Conservation (phyloP, 1,139 yeast genomes). For the Pichia sp. region DNA sequence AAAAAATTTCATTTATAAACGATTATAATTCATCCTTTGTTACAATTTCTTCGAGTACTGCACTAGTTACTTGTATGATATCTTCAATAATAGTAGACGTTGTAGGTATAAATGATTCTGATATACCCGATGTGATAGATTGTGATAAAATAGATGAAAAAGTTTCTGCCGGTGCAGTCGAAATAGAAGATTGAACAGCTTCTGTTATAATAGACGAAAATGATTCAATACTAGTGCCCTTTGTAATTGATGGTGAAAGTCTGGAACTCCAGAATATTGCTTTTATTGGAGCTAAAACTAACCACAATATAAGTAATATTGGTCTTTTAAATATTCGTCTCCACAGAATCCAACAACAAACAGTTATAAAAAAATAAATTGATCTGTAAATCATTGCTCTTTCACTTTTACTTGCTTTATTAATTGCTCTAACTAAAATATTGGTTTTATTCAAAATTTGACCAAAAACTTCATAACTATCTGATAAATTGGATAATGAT, state of each 20-base stretch:
- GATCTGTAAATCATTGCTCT: constrained; percentile 53
- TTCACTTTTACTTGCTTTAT: constrained; percentile 61
- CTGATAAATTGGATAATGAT: constrained; percentile 43
- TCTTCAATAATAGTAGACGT: not conserved
- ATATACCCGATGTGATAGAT: not conserved
- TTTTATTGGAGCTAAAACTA: constrained; percentile 36
- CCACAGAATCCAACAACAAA: constrained; percentile 61
- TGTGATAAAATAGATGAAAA: not conserved
- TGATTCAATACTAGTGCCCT: not conserved
- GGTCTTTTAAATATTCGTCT: constrained; percentile 56
- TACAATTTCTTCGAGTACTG: not conserved
- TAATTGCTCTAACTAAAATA: constrained; percentile 54
- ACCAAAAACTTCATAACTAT: constrained; percentile 47
- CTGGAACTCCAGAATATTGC: constrained; percentile 34
- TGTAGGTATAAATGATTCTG: not conserved
- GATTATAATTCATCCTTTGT: constrained; percentile 14
- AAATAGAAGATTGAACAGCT: too few species aligned
- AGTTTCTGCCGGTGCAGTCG: too few species aligned
- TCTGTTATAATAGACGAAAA: not conserved
- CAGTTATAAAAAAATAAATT: constrained; percentile 48
- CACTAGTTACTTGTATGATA: not conserved
- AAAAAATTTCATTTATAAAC: not conserved
- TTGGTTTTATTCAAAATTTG: constrained; percentile 48
- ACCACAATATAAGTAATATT: constrained; percentile 51
- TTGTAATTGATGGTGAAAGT: not conserved